phyloP scores from a whole-genome alignment of 179 eudicot species.

The Gypsophila paniculata region DNA sequence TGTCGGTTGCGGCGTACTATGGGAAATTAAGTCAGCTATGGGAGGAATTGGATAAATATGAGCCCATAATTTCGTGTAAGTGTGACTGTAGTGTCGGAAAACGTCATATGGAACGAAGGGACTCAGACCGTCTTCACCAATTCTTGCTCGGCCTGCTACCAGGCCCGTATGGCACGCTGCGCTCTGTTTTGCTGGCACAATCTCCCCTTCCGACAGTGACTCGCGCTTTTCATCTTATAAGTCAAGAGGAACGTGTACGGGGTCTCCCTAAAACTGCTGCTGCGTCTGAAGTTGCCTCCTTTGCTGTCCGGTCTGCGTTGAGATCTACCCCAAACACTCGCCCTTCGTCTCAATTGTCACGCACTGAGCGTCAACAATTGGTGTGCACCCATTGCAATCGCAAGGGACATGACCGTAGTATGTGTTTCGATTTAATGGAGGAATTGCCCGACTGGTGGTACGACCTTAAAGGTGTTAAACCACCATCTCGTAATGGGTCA shows the following conservation, averaged over 20 bases:
- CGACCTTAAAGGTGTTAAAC: background rate
- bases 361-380: background rate
- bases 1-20: background rate
- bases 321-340: no score
- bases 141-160: background rate
- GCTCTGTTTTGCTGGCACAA: background rate
- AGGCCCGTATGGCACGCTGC: background rate
- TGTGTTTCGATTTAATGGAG: background rate
- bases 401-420: background rate
- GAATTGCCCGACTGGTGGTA: constrained; percentile 8
- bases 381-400: background rate
- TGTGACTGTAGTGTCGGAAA: background rate
- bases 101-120: background rate
- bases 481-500: background rate
- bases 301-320: no score
- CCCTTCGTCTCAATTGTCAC: background rate
- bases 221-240: background rate
- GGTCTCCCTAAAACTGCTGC: background rate
- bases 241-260: background rate
- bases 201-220: background rate
- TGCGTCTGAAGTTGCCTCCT: no score
- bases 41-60: background rate
- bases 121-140: background rate
- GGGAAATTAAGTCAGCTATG: background rate
- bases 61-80: background rate